These are phyloP conservation scores for Pinus tabuliformis DNA, from an alignment of 75 land plant species.

Conservation along the genomic window DNA sequence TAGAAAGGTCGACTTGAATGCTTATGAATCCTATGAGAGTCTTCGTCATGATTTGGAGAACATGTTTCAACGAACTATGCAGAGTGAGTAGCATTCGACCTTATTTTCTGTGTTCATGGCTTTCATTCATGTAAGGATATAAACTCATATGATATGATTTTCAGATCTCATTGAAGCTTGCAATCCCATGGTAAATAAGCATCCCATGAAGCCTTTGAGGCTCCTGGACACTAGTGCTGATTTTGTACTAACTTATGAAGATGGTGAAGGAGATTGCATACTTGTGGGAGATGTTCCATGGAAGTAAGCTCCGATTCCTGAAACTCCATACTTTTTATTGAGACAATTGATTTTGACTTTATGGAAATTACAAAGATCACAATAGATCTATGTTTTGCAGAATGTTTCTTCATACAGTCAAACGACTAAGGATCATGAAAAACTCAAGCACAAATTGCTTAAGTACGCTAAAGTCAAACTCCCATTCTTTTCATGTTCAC, in stretches of 20 bases:
- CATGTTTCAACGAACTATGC: slow-evolving; percentile 44
- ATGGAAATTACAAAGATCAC: no score
- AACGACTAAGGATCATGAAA: slow-evolving; percentile 75
- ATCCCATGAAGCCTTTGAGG: slow-evolving; percentile 18
- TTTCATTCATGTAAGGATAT: background rate
- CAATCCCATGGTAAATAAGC: background rate
- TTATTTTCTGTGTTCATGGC: background rate
- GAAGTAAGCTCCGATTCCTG: slow-evolving; percentile 48
- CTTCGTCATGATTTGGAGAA: slow-evolving; percentile 51
- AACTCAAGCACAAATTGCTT: slow-evolving; percentile 54
- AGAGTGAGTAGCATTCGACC: background rate
- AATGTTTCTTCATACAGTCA: slow-evolving; percentile 69
- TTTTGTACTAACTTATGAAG: slow-evolving; percentile 81
- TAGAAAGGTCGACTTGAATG: slow-evolving; percentile 67
- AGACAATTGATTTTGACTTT: background rate
- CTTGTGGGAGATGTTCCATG: slow-evolving; percentile 95
- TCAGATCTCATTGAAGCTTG: background rate
- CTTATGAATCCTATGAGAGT: slow-evolving; percentile 48
- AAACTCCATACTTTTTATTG: background rate
- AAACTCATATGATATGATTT: background rate
- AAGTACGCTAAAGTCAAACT: slow-evolving; percentile 25
- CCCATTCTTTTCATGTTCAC: background rate
- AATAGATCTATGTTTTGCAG: slow-evolving; percentile 31
- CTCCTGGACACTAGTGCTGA: slow-evolving; percentile 54
- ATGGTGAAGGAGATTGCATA: slow-evolving; percentile 88